A percentile compares a stretch with the other conserved stretches of the same genome.
Conservation (phyloP, 139 green algal genomes). For the Dunaliella sp. region DNA sequence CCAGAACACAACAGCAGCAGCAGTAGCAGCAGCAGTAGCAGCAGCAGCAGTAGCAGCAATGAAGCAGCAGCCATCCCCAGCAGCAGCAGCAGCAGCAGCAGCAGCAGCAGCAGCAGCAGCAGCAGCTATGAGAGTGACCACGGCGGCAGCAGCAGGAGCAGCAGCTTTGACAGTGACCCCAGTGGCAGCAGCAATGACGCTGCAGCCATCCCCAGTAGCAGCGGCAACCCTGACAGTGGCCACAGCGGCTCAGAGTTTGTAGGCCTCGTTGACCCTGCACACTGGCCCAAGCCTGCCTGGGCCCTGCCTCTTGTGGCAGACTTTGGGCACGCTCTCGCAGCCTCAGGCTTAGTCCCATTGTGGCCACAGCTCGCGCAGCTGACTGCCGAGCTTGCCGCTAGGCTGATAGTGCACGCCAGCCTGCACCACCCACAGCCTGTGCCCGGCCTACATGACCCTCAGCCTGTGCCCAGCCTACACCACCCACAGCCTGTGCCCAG, state of each 20-base stretch:
- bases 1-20: not conserved
- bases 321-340: not conserved
- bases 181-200: too few species aligned
- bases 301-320: not conserved
- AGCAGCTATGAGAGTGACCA: not conserved
- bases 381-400: not conserved
- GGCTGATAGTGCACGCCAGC: not conserved
- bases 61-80: not conserved
- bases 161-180: too few species aligned
- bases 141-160: not conserved
- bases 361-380: not conserved
- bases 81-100: conserved; percentile 4
- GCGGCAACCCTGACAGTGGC: not conserved
- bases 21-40: not conserved
- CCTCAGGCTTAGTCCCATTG: not conserved
- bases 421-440: not conserved
- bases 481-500: not conserved
- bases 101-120: not conserved
- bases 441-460: too few species aligned
- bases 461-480: not conserved
- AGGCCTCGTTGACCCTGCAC: not conserved
- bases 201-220: too few species aligned
- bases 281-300: not conserved
- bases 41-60: not conserved
- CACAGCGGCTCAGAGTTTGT: not conserved